Percentiles rank a stretch among this genome's conserved stretches.
These are phyloP conservation scores for Glebionis coronaria DNA, from an alignment of 129 eudicot genomes.

Conservation along the genomic window DNA sequence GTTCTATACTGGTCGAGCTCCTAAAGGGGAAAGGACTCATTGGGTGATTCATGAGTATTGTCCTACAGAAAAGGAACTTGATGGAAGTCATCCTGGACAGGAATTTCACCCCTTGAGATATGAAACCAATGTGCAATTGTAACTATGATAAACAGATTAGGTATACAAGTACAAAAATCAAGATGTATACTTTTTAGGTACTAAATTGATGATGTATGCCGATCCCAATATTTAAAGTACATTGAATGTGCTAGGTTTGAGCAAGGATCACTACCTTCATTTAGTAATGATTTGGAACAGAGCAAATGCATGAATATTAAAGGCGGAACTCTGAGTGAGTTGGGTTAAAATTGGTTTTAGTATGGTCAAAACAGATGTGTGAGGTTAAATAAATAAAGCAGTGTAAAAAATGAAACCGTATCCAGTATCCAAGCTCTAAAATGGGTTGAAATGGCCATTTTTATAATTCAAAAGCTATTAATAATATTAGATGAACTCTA, in stretches of 20 bases:
- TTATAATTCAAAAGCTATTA: not conserved
- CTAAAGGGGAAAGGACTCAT: no score
- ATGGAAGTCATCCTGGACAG: slow-evolving; percentile 89
- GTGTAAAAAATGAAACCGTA: no score
- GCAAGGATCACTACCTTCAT: not conserved
- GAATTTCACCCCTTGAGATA: slow-evolving; percentile 18
- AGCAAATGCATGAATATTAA: not conserved
- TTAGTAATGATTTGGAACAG: not conserved
- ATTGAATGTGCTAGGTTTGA: not conserved
- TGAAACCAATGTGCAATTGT: not conserved
- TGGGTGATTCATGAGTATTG: no score
- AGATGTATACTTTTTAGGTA: not conserved
- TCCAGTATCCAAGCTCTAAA: not conserved
- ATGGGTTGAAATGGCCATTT: not conserved
- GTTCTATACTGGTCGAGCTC: no score
- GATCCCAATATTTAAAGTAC: not conserved
- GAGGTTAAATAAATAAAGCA: not conserved
- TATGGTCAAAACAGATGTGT: not conserved
- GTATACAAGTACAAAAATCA: not conserved
- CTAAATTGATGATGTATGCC: not conserved
- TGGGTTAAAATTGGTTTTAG: not conserved
- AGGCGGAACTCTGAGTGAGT: not conserved
- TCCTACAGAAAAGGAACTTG: no score
- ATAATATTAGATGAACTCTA: not conserved
- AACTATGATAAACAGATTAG: no score